Evolutionary conservation across 139 green algal species (phyloP).

Genomic region (Tetradesmus obliquus): DNA sequence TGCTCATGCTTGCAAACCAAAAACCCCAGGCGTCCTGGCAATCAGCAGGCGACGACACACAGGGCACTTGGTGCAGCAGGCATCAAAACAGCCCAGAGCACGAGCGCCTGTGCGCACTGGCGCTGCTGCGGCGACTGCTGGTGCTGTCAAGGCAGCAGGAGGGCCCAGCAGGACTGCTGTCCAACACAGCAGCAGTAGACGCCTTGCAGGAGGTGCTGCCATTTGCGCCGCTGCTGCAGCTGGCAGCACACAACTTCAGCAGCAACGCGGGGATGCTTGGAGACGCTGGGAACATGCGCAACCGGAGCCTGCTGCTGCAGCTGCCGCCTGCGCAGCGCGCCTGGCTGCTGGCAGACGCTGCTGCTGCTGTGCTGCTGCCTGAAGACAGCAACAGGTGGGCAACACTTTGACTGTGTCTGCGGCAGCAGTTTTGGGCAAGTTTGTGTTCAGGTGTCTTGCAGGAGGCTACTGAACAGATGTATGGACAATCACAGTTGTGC

Average conservation of each 20-base stretch:
- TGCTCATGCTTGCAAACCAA: not conserved
- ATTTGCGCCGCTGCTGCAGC: not conserved
- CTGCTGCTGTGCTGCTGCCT: constrained; percentile 3
- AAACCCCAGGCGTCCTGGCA: not conserved
- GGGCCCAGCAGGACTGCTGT: not conserved
- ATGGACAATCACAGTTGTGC: too few relatives aligned
- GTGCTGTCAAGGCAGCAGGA: not conserved
- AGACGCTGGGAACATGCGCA: not conserved
- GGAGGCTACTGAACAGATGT: not conserved
- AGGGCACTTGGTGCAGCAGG: not conserved
- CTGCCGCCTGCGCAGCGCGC: constrained; percentile 20
- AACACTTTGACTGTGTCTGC: not conserved
- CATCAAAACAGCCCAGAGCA: not conserved
- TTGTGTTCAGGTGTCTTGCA: not conserved
- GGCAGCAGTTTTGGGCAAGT: not conserved
- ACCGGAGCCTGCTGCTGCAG: not conserved
- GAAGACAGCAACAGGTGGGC: not conserved
- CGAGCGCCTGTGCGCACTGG: not conserved
- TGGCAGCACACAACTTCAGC: not conserved
- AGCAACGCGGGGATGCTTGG: not conserved
- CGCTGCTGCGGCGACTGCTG: not conserved
- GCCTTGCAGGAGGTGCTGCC: not conserved
- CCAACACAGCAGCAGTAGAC: not conserved
- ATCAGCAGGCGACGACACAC: not conserved
- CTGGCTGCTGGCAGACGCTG: constrained; percentile 23